Evolutionary conservation across 2,329 filamentous ascomycete genomes (phyloP).

Genomic region (Aspergillus tanneri): DNA sequence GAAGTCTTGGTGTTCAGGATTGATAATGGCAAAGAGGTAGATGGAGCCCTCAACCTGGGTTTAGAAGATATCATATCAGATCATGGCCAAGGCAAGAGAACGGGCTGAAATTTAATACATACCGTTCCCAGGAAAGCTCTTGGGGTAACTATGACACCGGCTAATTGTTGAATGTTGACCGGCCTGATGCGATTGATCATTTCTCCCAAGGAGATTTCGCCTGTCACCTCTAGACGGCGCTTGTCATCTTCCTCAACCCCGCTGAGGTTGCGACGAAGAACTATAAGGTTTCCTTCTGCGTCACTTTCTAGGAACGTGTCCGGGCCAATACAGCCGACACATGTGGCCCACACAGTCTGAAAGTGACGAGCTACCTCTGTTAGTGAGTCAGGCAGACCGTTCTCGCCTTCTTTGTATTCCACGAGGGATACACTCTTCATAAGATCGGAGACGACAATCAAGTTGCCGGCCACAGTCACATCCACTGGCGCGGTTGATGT

Average conservation of each 20-base stretch:
- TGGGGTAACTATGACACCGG: slow-evolving; percentile 69
- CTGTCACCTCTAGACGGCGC: slow-evolving; percentile 67
- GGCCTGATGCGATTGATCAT: slow-evolving; percentile 86
- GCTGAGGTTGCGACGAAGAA: slow-evolving; percentile 70
- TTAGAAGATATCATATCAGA: neutral
- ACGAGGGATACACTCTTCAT: slow-evolving; percentile 89
- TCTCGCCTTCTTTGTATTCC: slow-evolving; percentile 62
- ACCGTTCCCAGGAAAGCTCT: slow-evolving; percentile 87
- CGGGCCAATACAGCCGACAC: slow-evolving; percentile 68
- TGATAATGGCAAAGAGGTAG: slow-evolving; percentile 82
- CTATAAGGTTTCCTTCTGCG: slow-evolving; percentile 80
- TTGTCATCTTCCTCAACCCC: slow-evolving; percentile 74
- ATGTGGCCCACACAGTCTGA: slow-evolving; percentile 78
- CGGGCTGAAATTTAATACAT: slow-evolving; percentile 39
- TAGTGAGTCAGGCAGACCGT: slow-evolving; percentile 62
- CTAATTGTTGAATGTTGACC: slow-evolving; percentile 65
- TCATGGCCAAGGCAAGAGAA: neutral
- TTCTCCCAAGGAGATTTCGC: slow-evolving; percentile 84
- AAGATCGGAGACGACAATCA: slow-evolving; percentile 82
- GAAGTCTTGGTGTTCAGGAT: slow-evolving; percentile 69
- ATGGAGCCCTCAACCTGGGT: slow-evolving; percentile 80
- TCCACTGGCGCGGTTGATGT: slow-evolving; percentile 83
- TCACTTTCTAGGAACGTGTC: slow-evolving; percentile 81
- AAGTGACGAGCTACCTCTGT: slow-evolving; percentile 76
- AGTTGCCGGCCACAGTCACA: slow-evolving; percentile 68